Conservation (phyloP, 148 eudicot genomes). For the Agrostemma githago region DNA sequence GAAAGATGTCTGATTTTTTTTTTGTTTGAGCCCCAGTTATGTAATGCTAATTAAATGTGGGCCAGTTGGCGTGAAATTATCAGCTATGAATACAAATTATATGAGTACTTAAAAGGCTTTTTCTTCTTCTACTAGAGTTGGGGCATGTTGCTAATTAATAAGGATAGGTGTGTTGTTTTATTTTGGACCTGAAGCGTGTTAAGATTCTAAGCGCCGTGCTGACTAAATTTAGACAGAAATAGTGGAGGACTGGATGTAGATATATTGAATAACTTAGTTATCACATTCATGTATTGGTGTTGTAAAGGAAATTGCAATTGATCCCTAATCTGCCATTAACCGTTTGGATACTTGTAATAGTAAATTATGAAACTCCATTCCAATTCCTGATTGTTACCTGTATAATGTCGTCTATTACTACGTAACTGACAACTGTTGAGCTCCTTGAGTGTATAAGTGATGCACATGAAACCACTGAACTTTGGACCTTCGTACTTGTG, state of each 20-base stretch:
- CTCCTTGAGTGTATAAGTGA: neutral
- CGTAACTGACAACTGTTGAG: neutral
- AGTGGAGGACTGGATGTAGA: neutral
- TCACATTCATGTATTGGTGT: neutral
- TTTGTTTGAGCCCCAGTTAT: neutral
- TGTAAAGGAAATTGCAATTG: neutral
- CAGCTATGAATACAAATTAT: neutral
- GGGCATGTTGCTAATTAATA: neutral
- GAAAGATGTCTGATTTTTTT: neutral
- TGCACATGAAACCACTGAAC: neutral
- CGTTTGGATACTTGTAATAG: neutral
- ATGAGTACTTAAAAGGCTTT: neutral
- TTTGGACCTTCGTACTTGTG: neutral
- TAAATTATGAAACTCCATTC: neutral
- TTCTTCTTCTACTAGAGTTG: neutral
- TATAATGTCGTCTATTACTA: constrained; percentile 5
- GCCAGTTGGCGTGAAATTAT: neutral
- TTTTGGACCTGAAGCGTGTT: neutral
- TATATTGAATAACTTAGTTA: neutral
- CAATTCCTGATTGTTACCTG: neutral
- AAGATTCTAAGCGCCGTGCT: neutral
- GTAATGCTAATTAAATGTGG: neutral
- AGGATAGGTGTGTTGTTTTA: constrained; percentile 4
- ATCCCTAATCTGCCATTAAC: no score
- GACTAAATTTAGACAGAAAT: neutral